Evolutionary conservation across 768 basidiomycete species (phyloP).

Genomic region (Fistulinella prunicolor): DNA sequence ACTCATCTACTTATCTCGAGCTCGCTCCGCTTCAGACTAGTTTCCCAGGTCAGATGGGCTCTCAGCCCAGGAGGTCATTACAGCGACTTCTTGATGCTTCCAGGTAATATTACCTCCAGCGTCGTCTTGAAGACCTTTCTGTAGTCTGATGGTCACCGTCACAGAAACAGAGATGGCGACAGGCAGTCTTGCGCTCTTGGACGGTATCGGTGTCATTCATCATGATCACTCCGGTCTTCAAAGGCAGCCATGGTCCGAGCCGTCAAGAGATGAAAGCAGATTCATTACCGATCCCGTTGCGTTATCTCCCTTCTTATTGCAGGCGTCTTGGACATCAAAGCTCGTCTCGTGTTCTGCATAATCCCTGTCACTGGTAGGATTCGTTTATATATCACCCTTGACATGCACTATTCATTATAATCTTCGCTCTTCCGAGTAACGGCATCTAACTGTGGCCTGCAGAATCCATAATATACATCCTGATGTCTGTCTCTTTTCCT

Average conservation of each 20-base stretch:
- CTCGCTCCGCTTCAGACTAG: conserved; percentile 67
- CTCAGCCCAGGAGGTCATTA: conserved; percentile 86
- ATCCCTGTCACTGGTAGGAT: conserved; percentile 96
- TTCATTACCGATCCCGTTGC: conserved; percentile 96
- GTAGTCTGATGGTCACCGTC: conserved; percentile 99
- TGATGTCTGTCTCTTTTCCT: conserved; percentile 10
- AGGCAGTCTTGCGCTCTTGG: conserved; percentile 88
- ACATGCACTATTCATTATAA: conserved; percentile 42
- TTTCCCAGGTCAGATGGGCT: conserved; percentile 82
- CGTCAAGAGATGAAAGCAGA: conserved; percentile 98
- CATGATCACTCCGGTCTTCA: conserved; percentile 79
- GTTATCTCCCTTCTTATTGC: conserved; percentile 78
- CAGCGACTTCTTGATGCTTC: conserved; percentile 93
- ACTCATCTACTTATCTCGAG: conserved; percentile 54
- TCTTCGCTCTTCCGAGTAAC: conserved; percentile 91
- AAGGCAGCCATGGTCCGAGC: conserved; percentile 98
- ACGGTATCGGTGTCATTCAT: conserved; percentile 97
- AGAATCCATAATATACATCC: conserved; percentile 41
- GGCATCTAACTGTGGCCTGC: conserved; percentile 69
- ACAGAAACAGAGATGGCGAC: conserved; percentile 95
- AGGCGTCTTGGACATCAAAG: conserved; percentile 92
- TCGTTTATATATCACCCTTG: neutral
- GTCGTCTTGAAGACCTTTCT: conserved; percentile 92
- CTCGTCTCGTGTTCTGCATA: conserved; percentile 88
- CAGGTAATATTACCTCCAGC: conserved; percentile 89